Evolutionary conservation across 148 eudicot genomes (phyloP).

Genomic region (Beta vulgaris): DNA sequence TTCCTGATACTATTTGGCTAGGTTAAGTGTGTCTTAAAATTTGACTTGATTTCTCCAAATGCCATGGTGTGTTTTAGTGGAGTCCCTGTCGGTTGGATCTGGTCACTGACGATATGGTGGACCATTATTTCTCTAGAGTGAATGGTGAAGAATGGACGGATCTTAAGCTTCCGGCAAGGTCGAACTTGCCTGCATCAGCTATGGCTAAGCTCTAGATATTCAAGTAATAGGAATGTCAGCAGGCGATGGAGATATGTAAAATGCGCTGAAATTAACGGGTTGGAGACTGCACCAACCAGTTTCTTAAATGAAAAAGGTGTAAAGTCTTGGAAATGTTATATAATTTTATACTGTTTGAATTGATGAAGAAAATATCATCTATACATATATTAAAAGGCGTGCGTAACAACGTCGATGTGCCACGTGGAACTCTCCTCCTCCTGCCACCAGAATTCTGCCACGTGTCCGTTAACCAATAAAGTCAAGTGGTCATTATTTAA

Average conservation of each 20-base stretch:
- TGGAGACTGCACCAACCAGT: no score
- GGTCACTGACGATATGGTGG: slow-evolving; percentile 61
- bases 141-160: slow-evolving; percentile 67
- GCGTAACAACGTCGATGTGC: no score
- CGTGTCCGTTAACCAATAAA: no score
- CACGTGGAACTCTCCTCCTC: no score
- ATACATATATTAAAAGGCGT: no score
- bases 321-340: no score
- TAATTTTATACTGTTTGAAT: no score
- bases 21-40: background rate
- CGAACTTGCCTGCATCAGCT: slow-evolving; percentile 61
- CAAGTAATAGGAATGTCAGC: background rate
- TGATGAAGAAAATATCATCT: no score
- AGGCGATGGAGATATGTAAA: background rate
- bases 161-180: slow-evolving; percentile 59
- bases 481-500: no score
- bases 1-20: background rate
- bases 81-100: slow-evolving; percentile 66
- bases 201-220: slow-evolving; percentile 74
- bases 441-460: no score
- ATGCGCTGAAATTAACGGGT: no score
- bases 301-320: no score
- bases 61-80: slow-evolving; percentile 51
- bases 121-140: slow-evolving; percentile 54
- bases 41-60: background rate